A percentile compares a stretch with the other conserved stretches of the same genome.
Conservation (phyloP, 768 basidiomycete genomes). For the Exidia glandulosa region DNA sequence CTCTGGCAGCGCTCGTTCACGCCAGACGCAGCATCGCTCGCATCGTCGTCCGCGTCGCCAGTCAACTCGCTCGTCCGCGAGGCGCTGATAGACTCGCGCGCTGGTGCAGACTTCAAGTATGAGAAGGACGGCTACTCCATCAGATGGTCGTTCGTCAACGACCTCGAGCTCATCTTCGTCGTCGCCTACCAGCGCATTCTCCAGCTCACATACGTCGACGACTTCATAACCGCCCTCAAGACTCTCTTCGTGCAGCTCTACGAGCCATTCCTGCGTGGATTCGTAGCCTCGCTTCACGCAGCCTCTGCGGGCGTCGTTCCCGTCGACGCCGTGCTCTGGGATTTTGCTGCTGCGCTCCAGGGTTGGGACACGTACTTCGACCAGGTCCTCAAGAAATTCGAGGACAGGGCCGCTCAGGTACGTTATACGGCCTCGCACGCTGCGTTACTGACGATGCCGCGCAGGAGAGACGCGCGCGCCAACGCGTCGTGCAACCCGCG, state of each 20-base stretch:
- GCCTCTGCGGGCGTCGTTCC: slow-evolving; percentile 33
- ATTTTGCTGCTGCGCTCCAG: slow-evolving; percentile 58
- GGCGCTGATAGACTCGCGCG: slow-evolving; percentile 62
- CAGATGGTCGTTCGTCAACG: slow-evolving; percentile 91
- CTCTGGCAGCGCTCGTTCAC: slow-evolving; percentile 95
- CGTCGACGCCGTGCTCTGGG: slow-evolving; percentile 38
- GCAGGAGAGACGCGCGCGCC: slow-evolving; percentile 65
- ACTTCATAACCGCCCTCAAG: slow-evolving; percentile 71
- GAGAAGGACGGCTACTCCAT: slow-evolving; percentile 93
- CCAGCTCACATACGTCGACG: slow-evolving; percentile 87
- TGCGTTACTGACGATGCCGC: neutral
- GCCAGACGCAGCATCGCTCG: slow-evolving; percentile 62
- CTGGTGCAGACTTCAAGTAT: slow-evolving; percentile 52
- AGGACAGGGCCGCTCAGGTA: slow-evolving; percentile 65
- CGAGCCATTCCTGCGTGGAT: slow-evolving; percentile 69
- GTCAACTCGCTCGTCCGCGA: slow-evolving; percentile 84
- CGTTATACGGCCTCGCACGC: slow-evolving; percentile 1
- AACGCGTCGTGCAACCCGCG: slow-evolving; percentile 22
- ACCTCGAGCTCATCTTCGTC: slow-evolving; percentile 93
- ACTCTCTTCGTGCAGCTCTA: slow-evolving; percentile 80
- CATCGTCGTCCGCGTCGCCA: slow-evolving; percentile 64
- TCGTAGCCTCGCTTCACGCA: slow-evolving; percentile 74
- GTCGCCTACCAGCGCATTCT: slow-evolving; percentile 95
- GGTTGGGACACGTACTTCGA: slow-evolving; percentile 79
- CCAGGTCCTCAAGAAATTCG: slow-evolving; percentile 58